Base-by-base conservation (phyloP, 768 basidiomycete species). In the Fomitopsis pulvina region DNA sequence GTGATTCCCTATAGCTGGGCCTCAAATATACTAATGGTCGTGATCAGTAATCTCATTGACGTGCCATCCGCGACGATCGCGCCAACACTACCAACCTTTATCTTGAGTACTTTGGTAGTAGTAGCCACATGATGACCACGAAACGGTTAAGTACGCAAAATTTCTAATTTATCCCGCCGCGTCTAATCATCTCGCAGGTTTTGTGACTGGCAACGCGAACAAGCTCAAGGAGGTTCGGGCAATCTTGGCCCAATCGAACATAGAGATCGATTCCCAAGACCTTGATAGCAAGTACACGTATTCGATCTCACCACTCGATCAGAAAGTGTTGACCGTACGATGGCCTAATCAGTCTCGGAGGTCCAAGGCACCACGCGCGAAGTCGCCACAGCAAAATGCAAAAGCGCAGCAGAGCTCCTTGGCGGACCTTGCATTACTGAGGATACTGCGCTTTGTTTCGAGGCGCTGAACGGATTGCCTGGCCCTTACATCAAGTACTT, bases 401-500 rank as follows among this genome's bases (percentile, higher is more conserved):
- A 74, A 54, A 75, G 79, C 14, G 95, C 95, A 30, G 90, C 92
- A 30, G 85, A 94, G 62, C 67, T 87, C 55, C 88, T 83, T 9
- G 72, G 74, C 27, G 73, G 74, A 0, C 73, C 82, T 7, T 80
- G 79, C 55, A 81, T 82, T 58, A 92, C 90, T 0, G 92, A 99
- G 69, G 96, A 99, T 64, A 99, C 96, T 0, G 92, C 96, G 0
- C 78, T 99, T 5, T 90, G 86, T 57, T 98, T 91, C 61, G 80
- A 83, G 52, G 93, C 96, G 0, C 71, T 98, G 16, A 79, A 84
- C 18, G 95, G 92, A 0, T 78, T 99, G 3, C 96, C 96, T 1
- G 96, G 96, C 0, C 95, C 95, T 0, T 99, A 95, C 69, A 94
- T 99, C 74, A 99, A 99, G 61, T 75, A 90, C 55, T 99, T 99